Percentiles rank a stretch among this genome's conserved stretches.
Conservation (phyloP, 2,329 filamentous ascomycete genomes). For the Laburnicola sp. region DNA sequence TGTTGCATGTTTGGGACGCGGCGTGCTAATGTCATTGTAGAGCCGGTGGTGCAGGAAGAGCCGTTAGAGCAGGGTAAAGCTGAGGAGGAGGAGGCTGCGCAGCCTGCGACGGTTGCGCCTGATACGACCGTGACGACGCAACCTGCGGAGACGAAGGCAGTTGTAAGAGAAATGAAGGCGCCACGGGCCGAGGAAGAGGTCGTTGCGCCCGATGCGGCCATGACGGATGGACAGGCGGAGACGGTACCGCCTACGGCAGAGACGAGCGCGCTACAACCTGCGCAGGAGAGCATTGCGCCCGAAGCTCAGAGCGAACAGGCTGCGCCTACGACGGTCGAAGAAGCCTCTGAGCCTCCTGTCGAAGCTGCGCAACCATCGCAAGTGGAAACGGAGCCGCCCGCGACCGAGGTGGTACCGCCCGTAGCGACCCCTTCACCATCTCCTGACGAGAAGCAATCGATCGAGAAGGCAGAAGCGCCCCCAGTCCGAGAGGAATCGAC, state of each 20-base stretch:
- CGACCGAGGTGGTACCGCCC: conserved; percentile 8
- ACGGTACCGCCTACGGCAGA: too few relatives aligned
- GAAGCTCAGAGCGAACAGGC: conserved; percentile 9
- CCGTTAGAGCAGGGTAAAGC: conserved; percentile 3
- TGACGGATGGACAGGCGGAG: conserved; percentile 2
- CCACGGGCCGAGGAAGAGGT: too few relatives aligned
- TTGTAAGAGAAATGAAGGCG: too few relatives aligned
- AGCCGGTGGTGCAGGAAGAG: conserved; percentile 7
- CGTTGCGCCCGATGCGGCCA: conserved; percentile 12
- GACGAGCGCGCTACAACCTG: conserved; percentile 20
- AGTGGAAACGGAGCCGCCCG: conserved; percentile 11
- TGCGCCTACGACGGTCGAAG: conserved; percentile 22
- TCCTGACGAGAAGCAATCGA: conserved; percentile 33
- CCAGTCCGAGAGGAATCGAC: conserved; percentile 29
- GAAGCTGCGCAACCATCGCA: conserved; percentile 19
- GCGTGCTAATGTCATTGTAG: conserved; percentile 13
- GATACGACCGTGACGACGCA: conserved; percentile 2
- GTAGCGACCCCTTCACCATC: conserved; percentile 25
- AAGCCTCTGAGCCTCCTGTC: conserved; percentile 22
- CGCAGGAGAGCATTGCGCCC: not conserved
- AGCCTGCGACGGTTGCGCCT: conserved; percentile 11
- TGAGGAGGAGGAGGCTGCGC: conserved; percentile 5
- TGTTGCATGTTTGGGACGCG: not conserved
- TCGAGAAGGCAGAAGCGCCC: conserved; percentile 36
- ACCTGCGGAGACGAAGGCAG: not conserved